Evolutionary conservation across 2,329 filamentous ascomycete species (phyloP).

Genomic region (Penicillium sp.): DNA sequence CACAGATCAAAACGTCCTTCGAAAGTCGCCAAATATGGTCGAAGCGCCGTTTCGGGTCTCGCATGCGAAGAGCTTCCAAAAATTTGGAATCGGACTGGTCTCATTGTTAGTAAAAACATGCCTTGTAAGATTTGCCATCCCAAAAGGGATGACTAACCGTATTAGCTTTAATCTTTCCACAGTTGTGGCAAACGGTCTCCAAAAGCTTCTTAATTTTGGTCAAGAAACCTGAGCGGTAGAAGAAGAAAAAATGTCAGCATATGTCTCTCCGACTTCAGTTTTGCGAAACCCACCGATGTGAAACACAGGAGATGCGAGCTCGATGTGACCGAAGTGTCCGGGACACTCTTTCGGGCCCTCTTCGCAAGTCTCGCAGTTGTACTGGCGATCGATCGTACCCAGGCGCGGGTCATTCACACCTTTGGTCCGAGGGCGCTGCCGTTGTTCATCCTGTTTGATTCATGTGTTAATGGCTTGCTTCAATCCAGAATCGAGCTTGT

Average conservation of each 20-base stretch:
- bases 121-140: slow-evolving; percentile 57
- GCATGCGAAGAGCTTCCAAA: slow-evolving; percentile 73
- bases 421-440: slow-evolving; percentile 83
- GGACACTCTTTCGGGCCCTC: slow-evolving; percentile 96
- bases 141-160: slow-evolving; percentile 80
- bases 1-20: slow-evolving; percentile 83
- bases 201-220: slow-evolving; percentile 99
- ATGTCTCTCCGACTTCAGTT: background rate
- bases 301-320: slow-evolving; percentile 93
- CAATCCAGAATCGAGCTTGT: background rate
- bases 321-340: slow-evolving; percentile 98
- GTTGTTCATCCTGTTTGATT: slow-evolving; percentile 71
- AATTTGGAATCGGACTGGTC: slow-evolving; percentile 81
- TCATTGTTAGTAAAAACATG: slow-evolving; percentile 48
- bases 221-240: slow-evolving; percentile 71
- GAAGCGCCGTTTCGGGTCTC: slow-evolving; percentile 94
- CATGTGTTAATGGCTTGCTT: slow-evolving; percentile 5
- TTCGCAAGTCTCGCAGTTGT: slow-evolving; percentile 93
- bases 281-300: slow-evolving; percentile 62
- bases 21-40: slow-evolving; percentile 89
- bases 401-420: slow-evolving; percentile 95
- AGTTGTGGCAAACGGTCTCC: slow-evolving; percentile 98
- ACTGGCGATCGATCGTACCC: slow-evolving; percentile 92
- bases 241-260: slow-evolving; percentile 27
- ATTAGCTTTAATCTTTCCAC: slow-evolving; percentile 95